Base-by-base conservation (phyloP, 768 basidiomycete species). In the Lentinula sp. region DNA sequence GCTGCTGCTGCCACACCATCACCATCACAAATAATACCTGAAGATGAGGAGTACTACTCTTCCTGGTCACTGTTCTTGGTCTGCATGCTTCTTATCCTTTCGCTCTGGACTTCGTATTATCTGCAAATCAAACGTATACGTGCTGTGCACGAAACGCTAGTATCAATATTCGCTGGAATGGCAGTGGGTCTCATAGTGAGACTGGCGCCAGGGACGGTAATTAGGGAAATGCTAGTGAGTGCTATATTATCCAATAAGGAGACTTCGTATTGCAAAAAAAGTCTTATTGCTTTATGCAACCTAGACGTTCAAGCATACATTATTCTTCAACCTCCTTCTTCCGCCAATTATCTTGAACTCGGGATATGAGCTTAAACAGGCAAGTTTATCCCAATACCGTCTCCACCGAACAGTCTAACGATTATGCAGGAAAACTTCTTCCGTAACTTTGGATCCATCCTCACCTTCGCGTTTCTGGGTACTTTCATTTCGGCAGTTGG, bases 301-400 rank as follows among this genome's bases (percentile, higher is more conserved):
- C 65, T 2, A 96, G 95, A 95, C 92, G 8, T 96, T 96, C 81
- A 93, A 91, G 71, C 93, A 96, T 70, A 98, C 96, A 2, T 80
- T 98, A 54, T 96, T 99, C 79, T 97, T 98, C 80, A 98, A 99
- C 73, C 81, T 98, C 21, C 80, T 99, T n/a, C 84, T 98, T 4
- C 97, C 96, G 5, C 97, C 97, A 1, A 99, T 99, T 71, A 99
- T 99, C 70, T 78, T 99, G 43, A 97, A 95, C 73, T 97, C 95
- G 2, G 97, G 97, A 5, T 99, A 97, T 71, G 95, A 97, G 74
- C 85, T 99, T 61, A 96, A 95, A 71, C 95, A 98, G 80, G 94
- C 88, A 60, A 62, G 84, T 68, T 10, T 8, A 32, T 2, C 48
- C 32, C 45, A 39, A 32, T 37, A 11, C 7, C 37, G 16, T 35